Percentiles rank a stretch among this genome's conserved stretches.
phyloP scores from a whole-genome alignment of 805 yeast genomes.

The Candida multigemmis region DNA sequence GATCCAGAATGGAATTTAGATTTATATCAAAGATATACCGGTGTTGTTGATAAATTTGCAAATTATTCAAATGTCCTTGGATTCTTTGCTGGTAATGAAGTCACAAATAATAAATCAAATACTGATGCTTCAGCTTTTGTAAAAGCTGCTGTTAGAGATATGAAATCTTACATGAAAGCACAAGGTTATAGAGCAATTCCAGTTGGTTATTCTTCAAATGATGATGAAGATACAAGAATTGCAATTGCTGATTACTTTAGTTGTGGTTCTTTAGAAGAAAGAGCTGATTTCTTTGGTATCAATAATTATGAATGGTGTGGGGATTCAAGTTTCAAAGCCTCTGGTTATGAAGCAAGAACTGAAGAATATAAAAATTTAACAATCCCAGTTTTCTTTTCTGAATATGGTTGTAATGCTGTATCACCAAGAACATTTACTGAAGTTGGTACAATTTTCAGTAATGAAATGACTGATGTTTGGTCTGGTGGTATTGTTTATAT shows the following conservation, averaged over 20 bases:
- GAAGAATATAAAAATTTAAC: constrained; percentile 62
- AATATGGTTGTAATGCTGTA: constrained; percentile 75
- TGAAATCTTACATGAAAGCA: constrained; percentile 61
- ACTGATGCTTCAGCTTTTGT: constrained; percentile 90
- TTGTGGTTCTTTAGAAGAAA: constrained; percentile 63
- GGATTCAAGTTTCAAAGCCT: constrained; percentile 40
- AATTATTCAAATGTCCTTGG: constrained; percentile 79
- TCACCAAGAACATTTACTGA: constrained; percentile 74
- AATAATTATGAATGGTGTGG: constrained; percentile 92
- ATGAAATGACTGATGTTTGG: constrained; percentile 81
- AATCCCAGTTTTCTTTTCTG: constrained; percentile 81
- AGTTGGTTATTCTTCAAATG: constrained; percentile 90
- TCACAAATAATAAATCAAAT: constrained; percentile 72
- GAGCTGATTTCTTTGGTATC: constrained; percentile 73
- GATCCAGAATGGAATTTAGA: constrained; percentile 71
- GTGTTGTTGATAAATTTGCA: constrained; percentile 73
- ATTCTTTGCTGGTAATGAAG: constrained; percentile 97
- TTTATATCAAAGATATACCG: constrained; percentile 67
- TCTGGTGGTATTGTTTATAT: constrained; percentile 91
- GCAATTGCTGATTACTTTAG: constrained; percentile 76
- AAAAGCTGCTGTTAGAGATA: constrained; percentile 92
- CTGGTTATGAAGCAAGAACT: constrained; percentile 69
- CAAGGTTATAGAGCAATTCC: constrained; percentile 73
- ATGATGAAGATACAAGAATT: constrained; percentile 73
- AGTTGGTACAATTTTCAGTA: constrained; percentile 55